Evolutionary conservation across 2,329 filamentous ascomycete species (phyloP).

Genomic region (Cercospora nicotianae): DNA sequence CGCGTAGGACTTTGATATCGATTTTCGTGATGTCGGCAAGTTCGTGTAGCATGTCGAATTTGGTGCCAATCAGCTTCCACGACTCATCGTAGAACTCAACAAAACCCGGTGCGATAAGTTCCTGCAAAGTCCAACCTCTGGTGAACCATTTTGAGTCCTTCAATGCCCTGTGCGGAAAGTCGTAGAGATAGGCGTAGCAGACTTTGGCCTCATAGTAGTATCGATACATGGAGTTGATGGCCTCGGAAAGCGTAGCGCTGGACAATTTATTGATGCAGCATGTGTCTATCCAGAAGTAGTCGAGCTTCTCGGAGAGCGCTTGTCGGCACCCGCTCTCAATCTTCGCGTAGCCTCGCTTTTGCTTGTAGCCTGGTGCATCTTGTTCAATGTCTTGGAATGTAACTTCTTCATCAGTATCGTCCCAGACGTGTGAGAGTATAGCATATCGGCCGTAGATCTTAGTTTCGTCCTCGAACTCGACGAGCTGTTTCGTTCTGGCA

Average conservation of each 20-base stretch:
- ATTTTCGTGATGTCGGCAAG: slow-evolving; percentile 38
- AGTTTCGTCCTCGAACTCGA: slow-evolving; percentile 23
- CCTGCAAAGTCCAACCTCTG: slow-evolving; percentile 31
- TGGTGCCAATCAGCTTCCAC: slow-evolving; percentile 25
- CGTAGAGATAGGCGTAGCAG: slow-evolving; percentile 40
- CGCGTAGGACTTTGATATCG: slow-evolving; percentile 22
- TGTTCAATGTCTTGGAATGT: slow-evolving; percentile 27
- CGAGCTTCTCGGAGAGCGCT: slow-evolving; percentile 31
- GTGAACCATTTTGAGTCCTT: slow-evolving; percentile 25
- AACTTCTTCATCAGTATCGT: slow-evolving; percentile 24
- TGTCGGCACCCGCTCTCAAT: slow-evolving; percentile 26
- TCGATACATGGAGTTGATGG: slow-evolving; percentile 34
- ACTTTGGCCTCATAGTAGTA: slow-evolving; percentile 41
- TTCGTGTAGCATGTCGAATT: slow-evolving; percentile 22
- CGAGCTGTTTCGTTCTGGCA: slow-evolving; percentile 17
- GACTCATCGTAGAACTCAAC: slow-evolving; percentile 24
- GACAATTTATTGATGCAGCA: slow-evolving; percentile 44
- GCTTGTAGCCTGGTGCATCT: neutral
- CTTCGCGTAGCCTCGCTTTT: slow-evolving; percentile 29
- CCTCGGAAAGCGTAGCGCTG: slow-evolving; percentile 41
- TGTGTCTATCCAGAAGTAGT: slow-evolving; percentile 44
- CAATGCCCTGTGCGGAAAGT: slow-evolving; percentile 13
- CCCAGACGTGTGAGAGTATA: slow-evolving; percentile 33
- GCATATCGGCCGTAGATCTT: slow-evolving; percentile 29
- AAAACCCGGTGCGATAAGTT: slow-evolving; percentile 29